phyloP scores from a whole-genome alignment of 2,329 filamentous ascomycete genomes.

The Anisogramma anomala region DNA sequence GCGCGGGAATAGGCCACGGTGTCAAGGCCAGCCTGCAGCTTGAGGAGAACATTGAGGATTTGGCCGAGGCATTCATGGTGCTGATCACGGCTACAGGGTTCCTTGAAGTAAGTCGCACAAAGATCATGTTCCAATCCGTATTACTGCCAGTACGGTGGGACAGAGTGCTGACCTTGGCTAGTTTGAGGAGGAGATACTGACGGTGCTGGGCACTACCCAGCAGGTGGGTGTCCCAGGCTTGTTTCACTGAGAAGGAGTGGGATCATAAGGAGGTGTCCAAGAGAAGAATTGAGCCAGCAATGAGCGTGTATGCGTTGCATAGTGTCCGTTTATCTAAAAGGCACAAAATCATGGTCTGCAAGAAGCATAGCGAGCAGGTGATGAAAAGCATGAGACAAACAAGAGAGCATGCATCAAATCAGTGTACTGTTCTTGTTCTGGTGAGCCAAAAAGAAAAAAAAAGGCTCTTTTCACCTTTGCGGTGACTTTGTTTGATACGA shows the following conservation, averaged over 20 bases:
- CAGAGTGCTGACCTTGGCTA: background rate
- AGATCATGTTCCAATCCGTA: no score
- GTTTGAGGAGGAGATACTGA: constrained; percentile 10
- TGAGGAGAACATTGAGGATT: constrained; percentile 55
- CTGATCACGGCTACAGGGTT: constrained; percentile 75
- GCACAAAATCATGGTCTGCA: background rate
- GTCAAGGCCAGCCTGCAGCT: constrained; percentile 21
- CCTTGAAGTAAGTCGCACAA: constrained; percentile 55
- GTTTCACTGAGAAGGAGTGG: constrained; percentile 5
- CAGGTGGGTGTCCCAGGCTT: constrained; percentile 3
- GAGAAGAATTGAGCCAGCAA: background rate
- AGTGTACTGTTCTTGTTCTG: no score
- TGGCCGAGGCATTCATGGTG: constrained; percentile 77
- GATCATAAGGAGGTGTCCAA: background rate
- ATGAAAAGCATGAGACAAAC: background rate
- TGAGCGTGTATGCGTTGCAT: background rate
- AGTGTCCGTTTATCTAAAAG: background rate
- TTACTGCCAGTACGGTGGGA: no score
- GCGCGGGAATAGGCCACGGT: constrained; percentile 52
- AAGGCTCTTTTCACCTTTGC: no score
- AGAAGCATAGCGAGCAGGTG: background rate
- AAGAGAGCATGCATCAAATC: no score
- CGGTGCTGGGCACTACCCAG: constrained; percentile 4
- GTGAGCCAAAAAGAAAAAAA: no score
- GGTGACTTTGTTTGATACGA: no score